These are phyloP conservation scores for Encephalitozoon romaleae DNA, from an alignment of 371 early-diverging fungal genomes.

Conservation along the genomic window DNA sequence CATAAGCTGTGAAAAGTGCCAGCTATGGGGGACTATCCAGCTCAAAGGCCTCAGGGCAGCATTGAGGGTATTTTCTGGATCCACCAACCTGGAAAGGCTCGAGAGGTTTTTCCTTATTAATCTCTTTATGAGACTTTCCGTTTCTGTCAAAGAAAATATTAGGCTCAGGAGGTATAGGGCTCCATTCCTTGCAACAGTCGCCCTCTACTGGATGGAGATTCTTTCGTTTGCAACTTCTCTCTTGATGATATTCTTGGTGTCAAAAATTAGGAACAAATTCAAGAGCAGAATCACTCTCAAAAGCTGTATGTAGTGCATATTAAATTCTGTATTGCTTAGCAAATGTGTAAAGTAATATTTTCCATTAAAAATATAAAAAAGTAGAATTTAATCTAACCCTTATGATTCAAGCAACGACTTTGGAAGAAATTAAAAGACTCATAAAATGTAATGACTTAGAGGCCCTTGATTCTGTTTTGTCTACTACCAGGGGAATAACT, in stretches of 20 bases:
- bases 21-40: slow-evolving; percentile 84
- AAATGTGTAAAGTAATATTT: background rate
- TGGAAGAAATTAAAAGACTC: background rate
- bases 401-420: background rate
- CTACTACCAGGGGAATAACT: background rate
- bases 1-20: slow-evolving; percentile 89
- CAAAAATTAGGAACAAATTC: background rate
- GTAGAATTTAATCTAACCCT: background rate
- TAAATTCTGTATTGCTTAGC: background rate
- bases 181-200: background rate
- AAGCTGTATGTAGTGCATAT: background rate
- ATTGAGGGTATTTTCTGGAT: slow-evolving; percentile 68
- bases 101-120: background rate
- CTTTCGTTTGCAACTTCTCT: background rate
- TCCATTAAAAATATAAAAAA: background rate
- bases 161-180: background rate
- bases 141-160: background rate
- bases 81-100: background rate
- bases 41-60: slow-evolving; percentile 70
- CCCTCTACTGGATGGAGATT: background rate
- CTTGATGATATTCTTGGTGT: background rate
- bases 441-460: background rate
- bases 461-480: background rate
- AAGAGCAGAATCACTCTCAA: background rate
- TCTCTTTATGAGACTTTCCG: background rate